Base-by-base conservation (phyloP, 257 asterid genomes). In the Nicotiana noctiflora region DNA sequence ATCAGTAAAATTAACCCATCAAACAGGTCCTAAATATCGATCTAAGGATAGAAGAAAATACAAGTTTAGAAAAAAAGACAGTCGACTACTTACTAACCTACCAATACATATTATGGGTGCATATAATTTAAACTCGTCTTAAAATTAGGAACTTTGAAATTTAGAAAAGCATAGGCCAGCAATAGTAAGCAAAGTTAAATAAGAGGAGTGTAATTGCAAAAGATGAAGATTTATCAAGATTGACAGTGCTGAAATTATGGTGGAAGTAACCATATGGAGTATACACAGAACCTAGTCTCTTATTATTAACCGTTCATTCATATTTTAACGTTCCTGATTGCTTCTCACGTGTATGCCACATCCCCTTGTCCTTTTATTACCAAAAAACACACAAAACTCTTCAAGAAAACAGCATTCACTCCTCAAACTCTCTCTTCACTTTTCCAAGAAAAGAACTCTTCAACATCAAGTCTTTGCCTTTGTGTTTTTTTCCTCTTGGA, bases 311-410 rank as follows among this genome's bases (percentile, higher is more conserved):
- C 66, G 52, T 67, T 57, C 0, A 70, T 83, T 79, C 60, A 82
- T 29, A 53, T 29, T 21, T 37, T 72, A 77, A 82, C 86, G 80
- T 75, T 19, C 61, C 51, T 66, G 56, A 64, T 62, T 76, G 77
- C 81, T 77, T 83, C 82, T 82, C 87, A 91, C 91, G 92, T 87
- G 91, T 79, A 82, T 66, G 89, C 90, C 96, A 91, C 92, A 88
- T 87, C 81, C 81, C 23, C 18, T 77, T 61, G 85, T 15, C 77
- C 80, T 87, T 83, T 85, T 83, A 85, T 84, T 85, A n/a, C 82
- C 83, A 61, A 88, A 86, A 57, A 83, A 32, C 83, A 56, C 25
- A 46, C 87, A 79, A 23, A 72, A 75, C 57, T 66, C 85, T 84
- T 89, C 84, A 89, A 89, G 81, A 80, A 82, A 13, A 62, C 83